Percentiles rank a stretch among this genome's conserved stretches.
phyloP scores from a whole-genome alignment of 129 eudicot genomes.

The Ambrosia artemisiifolia region DNA sequence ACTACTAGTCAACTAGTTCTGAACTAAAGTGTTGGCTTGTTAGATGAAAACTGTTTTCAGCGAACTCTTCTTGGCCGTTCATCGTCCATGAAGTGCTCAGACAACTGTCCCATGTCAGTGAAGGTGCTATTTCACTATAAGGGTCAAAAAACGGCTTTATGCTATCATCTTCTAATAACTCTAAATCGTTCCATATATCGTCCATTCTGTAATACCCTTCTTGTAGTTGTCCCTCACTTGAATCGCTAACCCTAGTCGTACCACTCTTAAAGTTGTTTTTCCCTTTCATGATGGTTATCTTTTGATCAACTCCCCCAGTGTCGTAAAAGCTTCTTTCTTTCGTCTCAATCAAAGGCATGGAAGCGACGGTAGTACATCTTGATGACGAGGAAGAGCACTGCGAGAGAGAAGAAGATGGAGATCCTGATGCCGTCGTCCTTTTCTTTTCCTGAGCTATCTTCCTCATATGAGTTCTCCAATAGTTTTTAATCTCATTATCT shows the following conservation, averaged over 20 bases:
- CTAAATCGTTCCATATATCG: constrained; percentile 74
- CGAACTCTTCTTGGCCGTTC: constrained; percentile 43
- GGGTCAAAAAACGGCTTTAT: constrained; percentile 44
- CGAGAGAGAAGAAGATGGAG: constrained; percentile 35
- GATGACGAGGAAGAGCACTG: constrained; percentile 45
- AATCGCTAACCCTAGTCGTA: constrained; percentile 16
- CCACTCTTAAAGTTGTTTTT: constrained; percentile 16
- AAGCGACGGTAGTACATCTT: constrained; percentile 22
- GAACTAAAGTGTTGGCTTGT: constrained; percentile 23
- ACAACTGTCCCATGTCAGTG: constrained; percentile 54
- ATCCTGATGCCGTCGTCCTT: constrained; percentile 21
- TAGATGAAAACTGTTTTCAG: constrained; percentile 20
- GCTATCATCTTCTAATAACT: constrained; percentile 31
- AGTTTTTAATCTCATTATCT: constrained; percentile 87
- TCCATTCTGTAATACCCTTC: constrained; percentile 50
- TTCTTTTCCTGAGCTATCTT: constrained; percentile 69
- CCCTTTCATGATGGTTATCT: constrained; percentile 10
- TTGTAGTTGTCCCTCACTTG: constrained; percentile 4
- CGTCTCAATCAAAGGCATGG: constrained; percentile 25
- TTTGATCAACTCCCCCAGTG: constrained; percentile 39
- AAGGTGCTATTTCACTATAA: constrained; percentile 38
- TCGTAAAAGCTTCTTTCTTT: constrained; percentile 43
- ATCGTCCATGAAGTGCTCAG: constrained; percentile 46
- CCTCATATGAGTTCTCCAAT: constrained; percentile 90
- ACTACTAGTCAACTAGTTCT: constrained; percentile 20